Conservation (phyloP, 2,329 filamentous ascomycete genomes). For the Karstenula rhodostoma region DNA sequence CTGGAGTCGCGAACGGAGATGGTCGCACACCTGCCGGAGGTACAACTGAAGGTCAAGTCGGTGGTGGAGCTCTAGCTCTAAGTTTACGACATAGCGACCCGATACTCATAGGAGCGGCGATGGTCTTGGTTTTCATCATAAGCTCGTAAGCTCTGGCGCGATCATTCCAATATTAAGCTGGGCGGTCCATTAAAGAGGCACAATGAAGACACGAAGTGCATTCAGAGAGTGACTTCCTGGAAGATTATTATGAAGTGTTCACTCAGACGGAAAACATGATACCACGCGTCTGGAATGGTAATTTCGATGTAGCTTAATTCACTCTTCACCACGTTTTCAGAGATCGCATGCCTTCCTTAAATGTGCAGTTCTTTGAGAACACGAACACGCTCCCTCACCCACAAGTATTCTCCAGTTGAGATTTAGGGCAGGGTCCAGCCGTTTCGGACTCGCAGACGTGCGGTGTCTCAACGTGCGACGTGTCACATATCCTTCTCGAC, state of each 20-base stretch:
- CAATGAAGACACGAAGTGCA: neutral
- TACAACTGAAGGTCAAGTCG: conserved; percentile 11
- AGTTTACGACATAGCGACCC: neutral
- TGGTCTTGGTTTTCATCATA: neutral
- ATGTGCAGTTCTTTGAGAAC: neutral
- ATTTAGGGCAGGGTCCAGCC: neutral
- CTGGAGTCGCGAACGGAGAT: conserved; percentile 26
- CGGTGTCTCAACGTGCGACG: conserved; percentile 1
- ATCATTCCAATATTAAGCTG: neutral
- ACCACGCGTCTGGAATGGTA: neutral
- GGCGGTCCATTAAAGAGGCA: neutral
- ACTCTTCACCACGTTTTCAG: neutral
- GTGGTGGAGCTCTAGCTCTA: neutral
- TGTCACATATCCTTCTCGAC: neutral
- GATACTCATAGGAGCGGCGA: neutral
- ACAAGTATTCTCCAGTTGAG: neutral
- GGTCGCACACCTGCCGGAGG: conserved; percentile 13
- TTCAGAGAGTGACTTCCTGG: neutral
- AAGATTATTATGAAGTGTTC: neutral
- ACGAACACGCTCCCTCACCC: neutral
- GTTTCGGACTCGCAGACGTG: neutral
- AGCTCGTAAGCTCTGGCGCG: neutral
- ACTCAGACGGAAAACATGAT: neutral
- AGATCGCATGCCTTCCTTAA: neutral
- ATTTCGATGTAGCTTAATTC: neutral